Percentiles rank a stretch among this genome's conserved stretches.
Evolutionary conservation across 306 rosid species (phyloP).

Genomic region (Carpinus viminea): DNA sequence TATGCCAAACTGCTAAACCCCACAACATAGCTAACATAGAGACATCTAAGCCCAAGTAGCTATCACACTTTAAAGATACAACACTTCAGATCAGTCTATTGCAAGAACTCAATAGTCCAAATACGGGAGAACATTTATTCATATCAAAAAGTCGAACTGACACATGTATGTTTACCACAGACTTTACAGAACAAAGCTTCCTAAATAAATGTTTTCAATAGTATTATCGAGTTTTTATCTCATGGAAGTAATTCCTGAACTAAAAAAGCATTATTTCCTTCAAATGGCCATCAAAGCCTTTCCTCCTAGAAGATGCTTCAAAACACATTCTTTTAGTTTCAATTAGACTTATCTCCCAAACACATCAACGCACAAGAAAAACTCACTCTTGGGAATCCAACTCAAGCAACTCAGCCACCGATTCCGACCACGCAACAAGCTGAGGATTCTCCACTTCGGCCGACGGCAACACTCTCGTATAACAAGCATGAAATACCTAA

Average conservation of each 20-base stretch:
- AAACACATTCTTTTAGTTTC: background rate
- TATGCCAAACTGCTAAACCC: background rate
- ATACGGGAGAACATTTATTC: background rate
- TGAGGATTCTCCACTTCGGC: slow-evolving; percentile 78
- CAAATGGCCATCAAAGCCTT: slow-evolving; percentile 10
- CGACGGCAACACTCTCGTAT: slow-evolving; percentile 73
- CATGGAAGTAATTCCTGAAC: background rate
- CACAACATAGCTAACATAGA: background rate
- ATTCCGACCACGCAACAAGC: slow-evolving; percentile 78
- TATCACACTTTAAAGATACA: background rate
- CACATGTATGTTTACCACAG: background rate
- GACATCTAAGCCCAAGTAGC: background rate
- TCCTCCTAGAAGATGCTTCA: background rate
- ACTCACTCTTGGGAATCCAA: slow-evolving; percentile 84
- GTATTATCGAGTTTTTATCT: background rate
- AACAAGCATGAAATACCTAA: slow-evolving; percentile 94
- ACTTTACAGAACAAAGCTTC: background rate
- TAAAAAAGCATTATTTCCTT: background rate
- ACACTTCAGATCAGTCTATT: background rate
- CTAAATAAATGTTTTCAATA: background rate
- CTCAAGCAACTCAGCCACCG: slow-evolving; percentile 74
- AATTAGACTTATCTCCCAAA: background rate
- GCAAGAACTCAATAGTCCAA: background rate
- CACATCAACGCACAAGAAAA: slow-evolving; percentile 11
- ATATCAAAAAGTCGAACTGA: background rate